Evolutionary conservation across 495 filamentous ascomycete genomes (phyloP).

Genomic region (Aspergillus ostianus): DNA sequence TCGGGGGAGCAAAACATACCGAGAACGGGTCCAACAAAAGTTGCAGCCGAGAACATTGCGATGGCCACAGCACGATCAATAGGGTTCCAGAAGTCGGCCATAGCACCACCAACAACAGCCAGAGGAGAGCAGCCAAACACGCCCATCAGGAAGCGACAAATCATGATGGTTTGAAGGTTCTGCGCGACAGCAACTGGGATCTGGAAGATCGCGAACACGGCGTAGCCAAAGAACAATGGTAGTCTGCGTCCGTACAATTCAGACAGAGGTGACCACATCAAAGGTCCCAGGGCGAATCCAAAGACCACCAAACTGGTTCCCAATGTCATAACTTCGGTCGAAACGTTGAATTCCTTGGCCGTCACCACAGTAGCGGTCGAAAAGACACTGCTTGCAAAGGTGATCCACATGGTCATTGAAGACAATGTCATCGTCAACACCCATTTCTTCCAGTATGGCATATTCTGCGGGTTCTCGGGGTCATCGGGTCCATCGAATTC

Average conservation of each 20-base stretch:
- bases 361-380: slow-evolving; percentile 51
- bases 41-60: slow-evolving; percentile 51
- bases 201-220: slow-evolving; percentile 59
- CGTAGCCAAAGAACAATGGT: slow-evolving; percentile 56
- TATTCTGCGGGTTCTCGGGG: slow-evolving; percentile 72
- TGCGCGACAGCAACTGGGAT: slow-evolving; percentile 60
- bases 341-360: slow-evolving; percentile 49
- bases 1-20: slow-evolving; percentile 24
- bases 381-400: slow-evolving; percentile 60
- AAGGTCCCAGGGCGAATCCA: slow-evolving; percentile 52
- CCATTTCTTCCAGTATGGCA: slow-evolving; percentile 62
- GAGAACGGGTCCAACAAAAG: slow-evolving; percentile 56
- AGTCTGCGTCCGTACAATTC: slow-evolving; percentile 57
- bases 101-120: slow-evolving; percentile 57
- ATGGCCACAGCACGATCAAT: slow-evolving; percentile 61
- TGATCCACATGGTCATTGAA: slow-evolving; percentile 57
- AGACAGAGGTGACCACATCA: slow-evolving; percentile 55
- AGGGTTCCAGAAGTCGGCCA: slow-evolving; percentile 62
- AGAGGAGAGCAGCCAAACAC: slow-evolving; percentile 63
- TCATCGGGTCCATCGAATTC: slow-evolving; percentile 55
- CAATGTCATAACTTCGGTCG: slow-evolving; percentile 53
- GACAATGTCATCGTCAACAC: slow-evolving; percentile 61
- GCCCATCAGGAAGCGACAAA: slow-evolving; percentile 61
- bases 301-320: slow-evolving; percentile 58
- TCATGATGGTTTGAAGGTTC: slow-evolving; percentile 57